A percentile compares a stretch with the other conserved stretches of the same genome.
These are phyloP conservation scores for Russula vinacea DNA, from an alignment of 768 basidiomycete species.

Conservation along the genomic window DNA sequence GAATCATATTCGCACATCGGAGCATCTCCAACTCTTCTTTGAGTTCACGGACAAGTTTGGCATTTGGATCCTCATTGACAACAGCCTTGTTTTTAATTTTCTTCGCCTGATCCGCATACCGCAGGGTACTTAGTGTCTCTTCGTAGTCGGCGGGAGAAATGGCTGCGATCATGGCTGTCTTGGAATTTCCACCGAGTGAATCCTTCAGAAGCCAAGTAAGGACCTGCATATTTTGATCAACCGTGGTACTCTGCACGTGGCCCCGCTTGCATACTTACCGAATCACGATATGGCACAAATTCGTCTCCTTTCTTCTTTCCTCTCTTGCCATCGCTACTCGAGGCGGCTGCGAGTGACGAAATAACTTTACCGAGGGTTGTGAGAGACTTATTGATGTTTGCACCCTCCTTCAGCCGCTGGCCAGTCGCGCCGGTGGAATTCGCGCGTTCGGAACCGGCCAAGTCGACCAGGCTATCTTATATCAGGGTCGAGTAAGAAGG, in stretches of 20 bases:
- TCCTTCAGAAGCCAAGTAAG: constrained; percentile 98
- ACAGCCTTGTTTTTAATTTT: constrained; percentile 99
- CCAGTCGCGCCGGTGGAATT: constrained; percentile 98
- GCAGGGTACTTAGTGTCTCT: constrained; percentile 92
- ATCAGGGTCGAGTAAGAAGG: background rate
- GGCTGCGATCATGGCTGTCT: constrained; percentile 99
- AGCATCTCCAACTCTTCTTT: constrained; percentile 97
- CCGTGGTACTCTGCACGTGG: background rate
- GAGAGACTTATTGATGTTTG: constrained; percentile 97
- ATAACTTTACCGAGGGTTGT: constrained; percentile 99
- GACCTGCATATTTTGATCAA: constrained; percentile 49
- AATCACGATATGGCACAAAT: constrained; percentile 96
- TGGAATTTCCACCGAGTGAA: constrained; percentile 93
- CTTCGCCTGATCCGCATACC: constrained; percentile 99
- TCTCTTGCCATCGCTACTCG: constrained; percentile 51
- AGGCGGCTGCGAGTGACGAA: constrained; percentile 72
- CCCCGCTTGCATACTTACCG: constrained; percentile 52
- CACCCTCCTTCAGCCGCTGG: constrained; percentile 93
- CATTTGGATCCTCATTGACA: constrained; percentile 99
- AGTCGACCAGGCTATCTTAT: constrained; percentile 75
- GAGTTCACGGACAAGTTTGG: constrained; percentile 96
- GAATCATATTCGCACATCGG: constrained; percentile 51
- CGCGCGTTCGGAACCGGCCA: constrained; percentile 95
- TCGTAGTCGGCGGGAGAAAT: constrained; percentile 99
- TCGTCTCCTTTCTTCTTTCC: constrained; percentile 90